Evolutionary conservation across 805 yeast genomes (phyloP).

Genomic region (Candida piceae): DNA sequence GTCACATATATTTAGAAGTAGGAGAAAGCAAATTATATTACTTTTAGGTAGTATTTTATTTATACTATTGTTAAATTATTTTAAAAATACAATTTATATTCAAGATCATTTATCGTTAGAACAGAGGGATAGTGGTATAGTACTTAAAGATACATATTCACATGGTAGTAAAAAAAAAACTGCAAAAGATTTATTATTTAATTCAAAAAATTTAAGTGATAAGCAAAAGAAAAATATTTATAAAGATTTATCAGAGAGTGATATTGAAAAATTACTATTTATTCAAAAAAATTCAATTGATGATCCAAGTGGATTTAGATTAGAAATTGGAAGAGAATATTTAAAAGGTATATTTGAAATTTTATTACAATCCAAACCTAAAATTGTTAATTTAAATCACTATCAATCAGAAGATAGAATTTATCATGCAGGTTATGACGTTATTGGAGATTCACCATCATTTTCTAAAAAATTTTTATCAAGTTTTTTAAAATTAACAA

Average conservation of each 20-base stretch:
- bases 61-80: background rate
- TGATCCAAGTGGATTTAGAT: constrained; percentile 30
- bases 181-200: constrained; percentile 14
- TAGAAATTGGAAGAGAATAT: constrained; percentile 36
- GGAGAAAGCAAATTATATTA: background rate
- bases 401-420: constrained; percentile 44
- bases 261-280: constrained; percentile 15
- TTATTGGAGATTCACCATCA: constrained; percentile 31
- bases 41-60: background rate
- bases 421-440: constrained; percentile 50
- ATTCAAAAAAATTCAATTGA: constrained; percentile 22
- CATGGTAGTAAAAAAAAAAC: constrained; percentile 6
- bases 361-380: constrained; percentile 1
- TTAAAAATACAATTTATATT: background rate
- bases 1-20: background rate
- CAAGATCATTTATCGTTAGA: background rate
- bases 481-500: constrained; percentile 41
- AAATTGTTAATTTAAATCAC: constrained; percentile 34
- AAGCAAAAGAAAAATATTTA: constrained; percentile 2
- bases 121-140: background rate
- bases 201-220: constrained; percentile 1
- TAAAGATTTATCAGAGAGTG: constrained; percentile 8
- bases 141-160: background rate
- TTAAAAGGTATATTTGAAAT: constrained; percentile 39
- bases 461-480: constrained; percentile 51